These are phyloP conservation scores for Cystobasidium pallidum DNA, from an alignment of 1,284 basidiomycete genomes.

Conservation along the genomic window DNA sequence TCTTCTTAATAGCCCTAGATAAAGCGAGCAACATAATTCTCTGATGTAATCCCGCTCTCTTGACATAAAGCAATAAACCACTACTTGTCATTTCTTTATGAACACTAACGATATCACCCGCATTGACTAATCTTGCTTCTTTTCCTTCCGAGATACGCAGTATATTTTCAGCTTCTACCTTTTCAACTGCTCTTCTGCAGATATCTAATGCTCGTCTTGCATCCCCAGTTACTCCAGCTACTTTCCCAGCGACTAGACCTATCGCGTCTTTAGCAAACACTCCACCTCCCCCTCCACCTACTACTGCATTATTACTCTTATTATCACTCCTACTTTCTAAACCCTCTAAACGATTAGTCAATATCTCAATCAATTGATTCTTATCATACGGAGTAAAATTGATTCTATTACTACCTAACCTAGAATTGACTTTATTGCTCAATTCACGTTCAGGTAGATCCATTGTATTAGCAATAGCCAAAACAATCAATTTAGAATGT, in stretches of 20 bases:
- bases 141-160: constrained; percentile 57
- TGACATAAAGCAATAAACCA: constrained; percentile 79
- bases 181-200: constrained; percentile 83
- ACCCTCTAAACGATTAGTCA: constrained; percentile 71
- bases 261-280: constrained; percentile 71
- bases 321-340: constrained; percentile 56
- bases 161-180: constrained; percentile 48
- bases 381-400: constrained; percentile 92
- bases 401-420: constrained; percentile 92
- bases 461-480: constrained; percentile 98
- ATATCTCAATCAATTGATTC: constrained; percentile 79
- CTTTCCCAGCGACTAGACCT: constrained; percentile 85
- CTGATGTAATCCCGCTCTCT: constrained; percentile 80
- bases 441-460: constrained; percentile 93
- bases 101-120: constrained; percentile 76
- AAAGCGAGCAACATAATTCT: constrained; percentile 85
- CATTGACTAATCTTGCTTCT: constrained; percentile 63
- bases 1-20: constrained; percentile 76
- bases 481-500: constrained; percentile 83
- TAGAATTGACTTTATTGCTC: constrained; percentile 86
- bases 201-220: constrained; percentile 91
- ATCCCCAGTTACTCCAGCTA: constrained; percentile 91
- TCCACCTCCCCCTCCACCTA: constrained; percentile 62
- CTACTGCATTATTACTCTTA: not conserved
- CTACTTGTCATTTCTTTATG: constrained; percentile 89